These are phyloP conservation scores for Penicillium paradoxum DNA, from an alignment of 495 filamentous ascomycete species.

Conservation along the genomic window DNA sequence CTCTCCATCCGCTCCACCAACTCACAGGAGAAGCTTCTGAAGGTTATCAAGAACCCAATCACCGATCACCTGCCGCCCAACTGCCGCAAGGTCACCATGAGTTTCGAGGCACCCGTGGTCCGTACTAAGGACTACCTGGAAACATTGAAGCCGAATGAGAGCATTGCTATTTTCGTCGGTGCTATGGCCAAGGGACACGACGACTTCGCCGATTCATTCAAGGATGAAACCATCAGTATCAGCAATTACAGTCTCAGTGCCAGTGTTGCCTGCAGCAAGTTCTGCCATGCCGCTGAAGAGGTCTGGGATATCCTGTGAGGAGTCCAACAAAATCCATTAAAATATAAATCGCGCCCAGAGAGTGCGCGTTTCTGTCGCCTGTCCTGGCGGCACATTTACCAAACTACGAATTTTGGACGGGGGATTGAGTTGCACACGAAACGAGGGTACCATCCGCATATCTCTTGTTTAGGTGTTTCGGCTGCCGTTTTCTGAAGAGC, in stretches of 20 bases:
- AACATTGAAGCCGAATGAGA: conserved; percentile 71
- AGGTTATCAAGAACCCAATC: conserved; percentile 96
- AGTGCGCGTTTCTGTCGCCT: conserved; percentile 12
- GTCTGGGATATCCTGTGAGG: conserved; percentile 83
- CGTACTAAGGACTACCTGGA: conserved; percentile 85
- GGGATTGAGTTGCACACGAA: conserved; percentile 5
- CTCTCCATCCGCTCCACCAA: conserved; percentile 93
- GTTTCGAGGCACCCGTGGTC: conserved; percentile 83
- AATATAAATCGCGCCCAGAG: conserved; percentile 12
- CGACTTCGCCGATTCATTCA: conserved; percentile 89
- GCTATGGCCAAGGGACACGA: conserved; percentile 97
- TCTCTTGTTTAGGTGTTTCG: conserved; percentile 4
- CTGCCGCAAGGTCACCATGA: conserved; percentile 94
- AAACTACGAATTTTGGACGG: conserved; percentile 35
- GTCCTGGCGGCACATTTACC: conserved; percentile 8
- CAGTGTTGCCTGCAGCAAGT: conserved; percentile 97
- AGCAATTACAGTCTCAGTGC: conserved; percentile 96
- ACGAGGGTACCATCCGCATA: neutral
- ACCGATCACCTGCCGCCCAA: conserved; percentile 94
- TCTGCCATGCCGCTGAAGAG: conserved; percentile 97
- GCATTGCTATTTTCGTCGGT: conserved; percentile 94
- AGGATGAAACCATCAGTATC: conserved; percentile 96
- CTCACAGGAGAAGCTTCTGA: conserved; percentile 93
- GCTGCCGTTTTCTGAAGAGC: conserved; percentile 1
- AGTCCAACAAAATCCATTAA: neutral